Conservation (phyloP, 164 flowering plant genomes). For the Sextonia rubra region DNA sequence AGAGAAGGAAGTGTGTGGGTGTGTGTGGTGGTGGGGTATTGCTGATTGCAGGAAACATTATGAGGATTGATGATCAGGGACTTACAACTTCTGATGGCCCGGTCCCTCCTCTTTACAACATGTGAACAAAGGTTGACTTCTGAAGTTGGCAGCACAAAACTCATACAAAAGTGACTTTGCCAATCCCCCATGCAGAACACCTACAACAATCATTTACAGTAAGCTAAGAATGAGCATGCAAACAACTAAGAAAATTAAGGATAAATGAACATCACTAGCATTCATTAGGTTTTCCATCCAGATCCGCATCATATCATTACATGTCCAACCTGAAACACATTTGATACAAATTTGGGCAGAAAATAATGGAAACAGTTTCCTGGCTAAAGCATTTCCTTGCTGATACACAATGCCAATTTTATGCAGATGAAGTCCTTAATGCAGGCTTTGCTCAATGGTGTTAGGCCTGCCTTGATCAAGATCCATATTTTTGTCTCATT, state of each 20-base stretch:
- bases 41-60: background rate
- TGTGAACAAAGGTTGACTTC: constrained; percentile 62
- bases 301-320: background rate
- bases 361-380: background rate
- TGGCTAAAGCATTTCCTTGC: background rate
- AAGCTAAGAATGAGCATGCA: background rate
- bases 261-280: background rate
- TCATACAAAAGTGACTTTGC: constrained; percentile 63
- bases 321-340: background rate
- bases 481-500: too few relatives aligned
- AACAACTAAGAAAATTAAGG: background rate
- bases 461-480: too few relatives aligned
- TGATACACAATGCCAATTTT: too few relatives aligned
- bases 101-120: constrained; percentile 80
- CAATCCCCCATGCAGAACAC: constrained; percentile 16
- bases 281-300: background rate
- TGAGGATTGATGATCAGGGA: constrained; percentile 7
- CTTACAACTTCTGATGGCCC: constrained; percentile 69
- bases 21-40: background rate
- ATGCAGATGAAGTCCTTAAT: too few relatives aligned
- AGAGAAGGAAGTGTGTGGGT: background rate
- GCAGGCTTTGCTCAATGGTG: too few relatives aligned
- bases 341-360: background rate
- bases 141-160: constrained; percentile 56
- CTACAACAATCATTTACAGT: constrained; percentile 16